Evolutionary conservation across 164 flowering plant species (phyloP), one percentile per base, ranked within the genome.

Genomic region (Aristolochia contorta): DNA sequence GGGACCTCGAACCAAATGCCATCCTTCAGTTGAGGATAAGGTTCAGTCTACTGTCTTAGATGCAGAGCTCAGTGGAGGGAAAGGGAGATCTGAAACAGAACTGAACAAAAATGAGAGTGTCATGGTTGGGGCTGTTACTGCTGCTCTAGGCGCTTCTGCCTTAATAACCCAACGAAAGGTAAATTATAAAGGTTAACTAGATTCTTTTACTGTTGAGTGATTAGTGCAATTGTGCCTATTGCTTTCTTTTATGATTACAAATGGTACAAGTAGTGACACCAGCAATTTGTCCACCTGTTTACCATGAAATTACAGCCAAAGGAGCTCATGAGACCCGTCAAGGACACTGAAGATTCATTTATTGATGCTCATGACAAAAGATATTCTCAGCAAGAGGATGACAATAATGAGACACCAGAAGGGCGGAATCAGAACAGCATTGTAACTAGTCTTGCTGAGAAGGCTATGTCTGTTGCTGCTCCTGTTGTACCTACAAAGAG

Each of bases 391-490:
- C 79, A 68, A 62, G 82, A 64, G 43, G 56, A 69, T 57, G 68
- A 63, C 16, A 80, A 65, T 56, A 51, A 68, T 57, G 82, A 69
- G 37, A 83, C 77, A 49, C 68, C 37, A 15, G 58, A 70, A 47
- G 84, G 75, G n/a, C 80, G 73, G 55, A 48, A 57, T 58, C 77
- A 73, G 47, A 77, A 65, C 64, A 82, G 78, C 58, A 57, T 85
- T 45, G 96, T 86, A 32, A 75, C 81, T 56, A 86, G 86, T 75
- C 82, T 93, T 68, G 96, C 96, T 46, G 99, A 90, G 76, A 93
- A 93, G 80, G 99, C 99, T 64, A 79, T 88, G 91, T 86, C 92
- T 57, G 86, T 88, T 71, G 99, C 99, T 72, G 79, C 78, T 86
- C 99, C 99, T n/a, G 90, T 90, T 57, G 91, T 93, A 45, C 99